These are phyloP conservation scores for Discostella pseudostelligera DNA, from an alignment of 108 stramenopile species.

Conservation along the genomic window DNA sequence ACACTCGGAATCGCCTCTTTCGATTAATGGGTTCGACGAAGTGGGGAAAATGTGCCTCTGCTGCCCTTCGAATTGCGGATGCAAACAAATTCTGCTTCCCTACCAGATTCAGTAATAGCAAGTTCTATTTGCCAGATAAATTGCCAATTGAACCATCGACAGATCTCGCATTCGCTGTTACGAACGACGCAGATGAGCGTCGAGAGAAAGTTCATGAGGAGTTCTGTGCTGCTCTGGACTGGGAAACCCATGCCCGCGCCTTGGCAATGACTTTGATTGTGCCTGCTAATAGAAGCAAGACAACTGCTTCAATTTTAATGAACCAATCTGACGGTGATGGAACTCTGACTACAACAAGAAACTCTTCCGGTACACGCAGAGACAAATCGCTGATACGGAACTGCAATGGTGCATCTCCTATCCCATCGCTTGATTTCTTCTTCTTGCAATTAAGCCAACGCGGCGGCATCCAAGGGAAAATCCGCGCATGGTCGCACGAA, in stretches of 20 bases:
- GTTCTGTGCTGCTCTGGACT: conserved; percentile 37
- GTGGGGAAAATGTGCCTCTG: conserved; percentile 70
- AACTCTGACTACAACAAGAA: conserved; percentile 1
- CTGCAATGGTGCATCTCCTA: conserved; percentile 52
- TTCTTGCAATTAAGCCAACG: conserved; percentile 51
- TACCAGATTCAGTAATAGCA: conserved; percentile 46
- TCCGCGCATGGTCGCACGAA: conserved; percentile 83
- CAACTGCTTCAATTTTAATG: conserved; percentile 35
- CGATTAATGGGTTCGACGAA: conserved; percentile 88
- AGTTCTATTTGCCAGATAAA: conserved; percentile 52
- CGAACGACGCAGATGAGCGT: not conserved
- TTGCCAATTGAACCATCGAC: not conserved
- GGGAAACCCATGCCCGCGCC: conserved; percentile 70
- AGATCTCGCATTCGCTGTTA: not conserved
- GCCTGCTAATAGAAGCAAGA: conserved; percentile 55
- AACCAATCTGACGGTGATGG: not conserved
- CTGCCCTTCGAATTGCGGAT: conserved; percentile 59
- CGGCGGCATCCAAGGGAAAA: conserved; percentile 69
- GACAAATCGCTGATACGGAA: conserved; percentile 8
- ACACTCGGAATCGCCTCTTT: conserved; percentile 92
- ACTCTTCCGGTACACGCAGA: conserved; percentile 6
- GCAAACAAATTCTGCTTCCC: conserved; percentile 62
- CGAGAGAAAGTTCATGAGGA: conserved; percentile 13
- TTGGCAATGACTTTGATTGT: conserved; percentile 75
- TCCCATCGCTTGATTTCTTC: conserved; percentile 67